Evolutionary conservation across 495 filamentous ascomycete species (phyloP).

Genomic region (Neurospora sp.): DNA sequence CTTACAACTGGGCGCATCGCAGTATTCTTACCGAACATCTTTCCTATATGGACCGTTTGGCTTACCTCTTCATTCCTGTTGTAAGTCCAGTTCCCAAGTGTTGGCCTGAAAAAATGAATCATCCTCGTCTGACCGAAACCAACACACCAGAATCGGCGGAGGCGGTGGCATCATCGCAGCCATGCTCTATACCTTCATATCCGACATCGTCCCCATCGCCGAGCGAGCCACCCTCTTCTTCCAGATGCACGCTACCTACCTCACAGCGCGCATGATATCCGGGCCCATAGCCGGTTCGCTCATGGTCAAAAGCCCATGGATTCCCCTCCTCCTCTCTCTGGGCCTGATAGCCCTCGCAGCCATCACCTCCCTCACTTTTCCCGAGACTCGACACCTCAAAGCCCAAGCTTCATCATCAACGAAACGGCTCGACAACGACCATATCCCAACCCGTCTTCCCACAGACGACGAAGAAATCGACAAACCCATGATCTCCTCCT

Average conservation of each 20-base stretch:
- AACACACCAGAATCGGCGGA: slow-evolving; percentile 18
- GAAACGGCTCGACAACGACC: background rate
- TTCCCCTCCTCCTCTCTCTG: slow-evolving; percentile 11
- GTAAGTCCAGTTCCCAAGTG: slow-evolving; percentile 7
- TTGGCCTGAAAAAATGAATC: background rate
- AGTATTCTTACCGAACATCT: slow-evolving; percentile 19
- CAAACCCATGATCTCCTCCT: background rate
- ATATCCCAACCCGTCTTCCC: background rate
- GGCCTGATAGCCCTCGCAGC: slow-evolving; percentile 5
- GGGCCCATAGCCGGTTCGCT: slow-evolving; percentile 16
- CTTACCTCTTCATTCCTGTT: slow-evolving; percentile 10
- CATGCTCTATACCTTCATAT: slow-evolving; percentile 24
- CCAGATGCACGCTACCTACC: slow-evolving; percentile 15
- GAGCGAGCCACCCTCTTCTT: slow-evolving; percentile 23
- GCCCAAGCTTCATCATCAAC: background rate
- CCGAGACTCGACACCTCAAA: slow-evolving; percentile 23
- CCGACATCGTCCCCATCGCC: slow-evolving; percentile 18
- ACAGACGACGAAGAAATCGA: background rate
- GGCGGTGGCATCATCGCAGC: slow-evolving; percentile 16
- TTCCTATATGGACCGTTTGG: slow-evolving; percentile 22
- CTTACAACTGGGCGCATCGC: background rate
- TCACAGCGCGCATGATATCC: slow-evolving; percentile 16
- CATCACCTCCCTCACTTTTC: slow-evolving; percentile 6
- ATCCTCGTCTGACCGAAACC: background rate
- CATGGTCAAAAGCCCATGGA: slow-evolving; percentile 16